These are phyloP conservation scores for Penicillium sp. DNA, from an alignment of 2,329 filamentous ascomycete genomes.

Conservation along the genomic window DNA sequence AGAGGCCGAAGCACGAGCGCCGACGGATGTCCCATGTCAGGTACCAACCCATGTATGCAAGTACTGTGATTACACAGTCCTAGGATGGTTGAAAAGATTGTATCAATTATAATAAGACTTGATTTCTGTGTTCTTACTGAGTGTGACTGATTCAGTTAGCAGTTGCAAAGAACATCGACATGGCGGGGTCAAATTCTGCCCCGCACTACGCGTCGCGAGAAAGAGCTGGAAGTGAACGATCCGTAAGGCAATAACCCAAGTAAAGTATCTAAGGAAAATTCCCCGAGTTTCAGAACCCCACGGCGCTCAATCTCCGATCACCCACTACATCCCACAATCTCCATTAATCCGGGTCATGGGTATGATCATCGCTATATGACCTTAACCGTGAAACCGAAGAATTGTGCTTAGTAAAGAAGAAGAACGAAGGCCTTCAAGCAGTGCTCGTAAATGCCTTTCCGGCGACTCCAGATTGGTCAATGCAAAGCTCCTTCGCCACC, in stretches of 20 bases:
- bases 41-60: no score
- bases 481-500: background rate
- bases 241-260: background rate
- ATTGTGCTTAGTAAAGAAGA: no score
- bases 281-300: background rate
- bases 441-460: conserved; percentile 12
- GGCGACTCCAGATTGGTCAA: conserved; percentile 6
- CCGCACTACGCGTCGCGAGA: background rate
- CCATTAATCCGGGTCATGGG: background rate
- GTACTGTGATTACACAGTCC: no score
- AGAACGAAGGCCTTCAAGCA: background rate
- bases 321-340: background rate
- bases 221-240: background rate
- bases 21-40: no score
- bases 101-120: no score
- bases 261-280: background rate
- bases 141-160: background rate
- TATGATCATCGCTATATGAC: no score
- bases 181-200: background rate
- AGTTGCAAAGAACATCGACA: background rate
- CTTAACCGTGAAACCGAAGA: no score
- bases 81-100: no score
- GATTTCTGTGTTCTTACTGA: no score
- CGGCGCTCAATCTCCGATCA: background rate
- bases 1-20: background rate